Base-by-base conservation (phyloP, 345 rosid species). In the Euphorbia peplus region DNA sequence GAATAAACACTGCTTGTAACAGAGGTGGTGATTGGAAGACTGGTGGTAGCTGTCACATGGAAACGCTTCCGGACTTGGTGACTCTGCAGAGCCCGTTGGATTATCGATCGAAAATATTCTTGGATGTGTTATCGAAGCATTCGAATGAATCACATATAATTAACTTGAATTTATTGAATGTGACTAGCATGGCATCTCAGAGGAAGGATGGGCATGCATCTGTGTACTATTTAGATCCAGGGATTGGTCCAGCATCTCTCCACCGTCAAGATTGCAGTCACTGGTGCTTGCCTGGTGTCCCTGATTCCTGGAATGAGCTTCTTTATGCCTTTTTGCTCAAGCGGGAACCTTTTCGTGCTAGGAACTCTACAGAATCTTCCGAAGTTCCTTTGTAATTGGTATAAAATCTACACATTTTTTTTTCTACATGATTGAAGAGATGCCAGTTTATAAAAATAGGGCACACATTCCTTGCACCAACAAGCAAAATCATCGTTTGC, bases 231-330 rank as follows among this genome's bases (percentile, higher is more conserved):
- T 54, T 88, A 65, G 86, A 84, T 22, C 78, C 84, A 4, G 68
- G 66, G 26, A 73, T 56, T 30, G 73, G 88, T 73, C 93, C 87
- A 26, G 93, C 87, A 0, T 86, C 96, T 1, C 37, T 90, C 22
- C 86, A 81, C 68, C 84, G 86, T 58, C 95, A 90, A 72, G 99
- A 91, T 71, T 95, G 98, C 78, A 91, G 93, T 74, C 99, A 91
- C 60, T 95, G 96, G 99, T 95, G 93, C 81, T 87, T 95, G 46
- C 99, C 97, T 10, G 98, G 98, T 22, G 90, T 95, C 19, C 99
- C 99, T 0, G 99, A 91, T 71, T 68, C 90, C 5, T 91, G 96
- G 99, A 95, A 95, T 22, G 95, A 90, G 77, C 83, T 95, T 30
- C 93, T 87, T 14, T 88, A 83, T 35, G 83, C 92, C 0, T 29